Base-by-base conservation (phyloP, 2,329 filamentous ascomycete genomes). In the Aspergillus pseudoglaucus region DNA sequence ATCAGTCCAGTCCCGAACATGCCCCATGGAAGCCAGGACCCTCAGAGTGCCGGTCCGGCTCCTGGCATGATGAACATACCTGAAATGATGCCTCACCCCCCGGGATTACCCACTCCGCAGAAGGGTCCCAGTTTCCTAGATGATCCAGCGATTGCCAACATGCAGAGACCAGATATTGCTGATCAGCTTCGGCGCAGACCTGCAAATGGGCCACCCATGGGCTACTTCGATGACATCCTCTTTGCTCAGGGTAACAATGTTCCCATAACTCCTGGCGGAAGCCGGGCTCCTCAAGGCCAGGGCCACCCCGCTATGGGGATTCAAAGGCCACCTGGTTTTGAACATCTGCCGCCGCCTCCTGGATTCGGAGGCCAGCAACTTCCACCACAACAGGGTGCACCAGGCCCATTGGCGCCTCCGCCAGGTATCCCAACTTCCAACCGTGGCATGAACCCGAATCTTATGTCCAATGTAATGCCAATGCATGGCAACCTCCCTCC, bases 261-360 rank as follows among this genome's bases (percentile, higher is more conserved):
- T 12, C 63, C 59, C 27, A 64, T 64, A 48, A 68, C 63, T 22
- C 65, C 65, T 12, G 60, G 61, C 51, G 66, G 61, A 40, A 60
- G 59, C 20, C 58, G 67, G 23, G 58, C 51, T 32, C 63, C 62
- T 23, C 67, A 67, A 46, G 61, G 59, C 18, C 59, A 61, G 18
- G 59, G 53, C 17, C 65, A 67, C 44, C 61, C 62, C 45, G 54
- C 61, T 18, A 66, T 72, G 61, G 66, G 65, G 18, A 61, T 75
- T 25, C 71, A 70, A 50, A 62, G 71, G 48, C 71, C 72, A 37
- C 71, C 70, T 30, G 72, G 71, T 17, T 64, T 74, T 39, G 70
- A 73, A 18, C 68, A 72, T 46, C 51, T 71, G 52, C 66, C 66
- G 14, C 66, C 66, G 12, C 66, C 65, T 38, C 66, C 67, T 12